Evolutionary conservation across 345 rosid genomes (phyloP), one percentile per base, ranked within the genome.

Genomic region (Erodium maritimum): DNA sequence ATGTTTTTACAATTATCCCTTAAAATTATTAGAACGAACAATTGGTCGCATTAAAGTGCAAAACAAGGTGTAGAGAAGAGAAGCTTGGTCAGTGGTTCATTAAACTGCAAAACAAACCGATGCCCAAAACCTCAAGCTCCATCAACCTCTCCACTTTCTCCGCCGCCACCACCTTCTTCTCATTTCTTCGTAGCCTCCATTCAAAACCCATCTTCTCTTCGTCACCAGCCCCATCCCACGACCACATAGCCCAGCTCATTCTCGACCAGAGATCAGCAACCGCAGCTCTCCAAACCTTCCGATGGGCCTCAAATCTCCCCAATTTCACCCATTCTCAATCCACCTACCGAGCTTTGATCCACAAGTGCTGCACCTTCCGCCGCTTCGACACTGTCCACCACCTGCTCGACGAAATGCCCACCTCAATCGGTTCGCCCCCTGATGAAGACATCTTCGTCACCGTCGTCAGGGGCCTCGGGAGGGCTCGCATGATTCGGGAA

Each of bases 361-460:
- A 73, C 23, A 84, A 75, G 65, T 82, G 86, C 5, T 86, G 91
- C 19, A 1, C 60, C 56, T 82, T 84, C 65, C 85, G 87, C 16
- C 81, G 80, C 10, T 88, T 91, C 29, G 81, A 77, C 19, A 64
- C 68, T 24, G 88, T 78, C 69, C 58, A 72, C 71, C 71, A 88
- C 19, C 64, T 91, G 95, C 96, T 91, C 77, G 95, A 91, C 34
- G 88, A 88, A 91, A 88, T 91, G 87, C 82, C 90, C 56, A 55
- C 56, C 37, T 65, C 84, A 24, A 74, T 83, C 10, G 84, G 91
- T 33, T 71, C 69, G 8, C 79, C 82, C 59, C 98, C 96, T 0
- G 88, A 84, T 46, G 98, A 82, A 21, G 63, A 65, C 52, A 75
- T 82, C 45, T 83, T 88, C 51, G 56, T 88, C 65, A 82, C 95